Percentiles rank a stretch among this genome's conserved stretches.
Conservation (phyloP, 78 protist species). For the Monocercomonoides exilis region DNA sequence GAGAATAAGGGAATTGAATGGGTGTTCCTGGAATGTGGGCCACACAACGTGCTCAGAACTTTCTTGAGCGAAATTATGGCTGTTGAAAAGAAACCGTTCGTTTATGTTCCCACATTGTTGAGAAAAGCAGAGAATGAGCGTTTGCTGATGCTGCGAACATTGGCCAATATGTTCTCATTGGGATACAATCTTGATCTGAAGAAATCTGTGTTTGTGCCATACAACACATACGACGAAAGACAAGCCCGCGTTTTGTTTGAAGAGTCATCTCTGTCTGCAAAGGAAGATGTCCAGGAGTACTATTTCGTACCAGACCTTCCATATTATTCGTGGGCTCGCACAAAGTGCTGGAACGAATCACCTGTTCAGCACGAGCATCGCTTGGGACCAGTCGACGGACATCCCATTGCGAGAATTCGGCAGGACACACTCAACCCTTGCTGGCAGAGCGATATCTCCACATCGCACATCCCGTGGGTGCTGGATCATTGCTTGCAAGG, state of each 20-base stretch:
- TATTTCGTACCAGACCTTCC: not conserved
- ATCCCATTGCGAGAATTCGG: not conserved
- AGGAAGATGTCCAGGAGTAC: not conserved
- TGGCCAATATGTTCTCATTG: not conserved
- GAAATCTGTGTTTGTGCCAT: not conserved
- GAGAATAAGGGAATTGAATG: not conserved
- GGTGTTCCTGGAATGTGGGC: not conserved
- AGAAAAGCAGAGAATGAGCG: not conserved
- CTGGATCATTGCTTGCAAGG: not conserved
- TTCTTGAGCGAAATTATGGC: not conserved
- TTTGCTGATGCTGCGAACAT: not conserved
- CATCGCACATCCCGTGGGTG: slow-evolving; percentile 2
- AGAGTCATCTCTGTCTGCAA: not conserved
- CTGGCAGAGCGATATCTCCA: not conserved
- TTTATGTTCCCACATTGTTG: not conserved
- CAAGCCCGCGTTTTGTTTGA: not conserved
- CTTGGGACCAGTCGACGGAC: not conserved
- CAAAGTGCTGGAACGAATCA: not conserved
- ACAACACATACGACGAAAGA: not conserved
- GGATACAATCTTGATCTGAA: not conserved
- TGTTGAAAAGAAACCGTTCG: not conserved
- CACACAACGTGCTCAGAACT: not conserved
- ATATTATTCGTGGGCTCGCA: not conserved
- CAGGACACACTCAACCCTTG: not conserved
- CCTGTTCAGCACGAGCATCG: not conserved